Percentiles rank a stretch among this genome's conserved stretches.
Evolutionary conservation across 2,329 filamentous ascomycete species (phyloP).

Genomic region (Venturia nashicola): DNA sequence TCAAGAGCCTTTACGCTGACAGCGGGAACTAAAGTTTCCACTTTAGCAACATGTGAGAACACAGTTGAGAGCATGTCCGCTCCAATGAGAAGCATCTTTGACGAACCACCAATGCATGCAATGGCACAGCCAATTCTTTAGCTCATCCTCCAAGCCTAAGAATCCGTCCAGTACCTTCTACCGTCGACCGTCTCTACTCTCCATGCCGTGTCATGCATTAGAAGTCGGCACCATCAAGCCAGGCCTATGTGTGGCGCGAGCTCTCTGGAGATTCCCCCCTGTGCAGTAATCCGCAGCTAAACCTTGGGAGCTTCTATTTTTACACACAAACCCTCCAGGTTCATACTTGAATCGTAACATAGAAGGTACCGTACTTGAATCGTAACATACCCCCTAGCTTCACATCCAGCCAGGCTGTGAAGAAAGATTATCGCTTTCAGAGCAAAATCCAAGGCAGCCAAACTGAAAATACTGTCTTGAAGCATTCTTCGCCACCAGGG

Average conservation of each 20-base stretch:
- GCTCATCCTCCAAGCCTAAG: neutral
- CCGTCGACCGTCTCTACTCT: neutral
- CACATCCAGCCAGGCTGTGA: neutral
- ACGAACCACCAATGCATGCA: neutral
- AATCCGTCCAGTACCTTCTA: neutral
- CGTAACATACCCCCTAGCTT: neutral
- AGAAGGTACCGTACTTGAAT: neutral
- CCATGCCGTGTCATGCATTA: neutral
- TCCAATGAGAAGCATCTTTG: neutral
- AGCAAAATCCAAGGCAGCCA: too few relatives aligned
- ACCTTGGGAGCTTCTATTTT: neutral
- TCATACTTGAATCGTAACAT: neutral
- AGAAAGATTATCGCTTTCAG: too few relatives aligned
- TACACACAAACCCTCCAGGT: neutral
- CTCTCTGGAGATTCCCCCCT: neutral
- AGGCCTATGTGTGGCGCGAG: neutral
- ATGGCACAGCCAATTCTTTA: neutral
- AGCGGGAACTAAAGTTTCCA: neutral
- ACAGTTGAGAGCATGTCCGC: too few relatives aligned
- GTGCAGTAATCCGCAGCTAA: neutral
- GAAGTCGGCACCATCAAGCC: neutral
- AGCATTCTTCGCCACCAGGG: too few relatives aligned
- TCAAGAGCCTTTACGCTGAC: neutral
- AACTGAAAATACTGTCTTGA: too few relatives aligned
- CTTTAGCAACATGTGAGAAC: too few relatives aligned